Evolutionary conservation across 768 basidiomycete genomes (phyloP), one percentile per base, ranked within the genome.

Genomic region (Tubosaeta brunneosetosa): DNA sequence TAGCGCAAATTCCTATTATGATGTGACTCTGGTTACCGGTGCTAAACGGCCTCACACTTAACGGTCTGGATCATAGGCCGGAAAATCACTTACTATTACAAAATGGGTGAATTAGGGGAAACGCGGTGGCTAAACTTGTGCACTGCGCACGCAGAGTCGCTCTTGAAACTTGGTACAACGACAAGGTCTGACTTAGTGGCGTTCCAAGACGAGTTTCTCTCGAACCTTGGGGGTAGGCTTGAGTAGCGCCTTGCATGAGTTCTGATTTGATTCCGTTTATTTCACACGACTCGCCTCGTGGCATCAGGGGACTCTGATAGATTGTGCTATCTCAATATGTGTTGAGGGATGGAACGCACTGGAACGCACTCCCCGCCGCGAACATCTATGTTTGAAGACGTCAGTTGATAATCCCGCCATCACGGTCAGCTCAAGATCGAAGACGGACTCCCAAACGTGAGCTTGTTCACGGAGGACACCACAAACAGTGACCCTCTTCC

Each of bases 131-230:
- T 6, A 16, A 38, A 16, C 32, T 44, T n/a, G n/a, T n/a, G n/a
- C 8, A 29, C 22, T 29, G 14, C 32, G 17, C 16, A 38, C 17
- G 38, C 11, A 4, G 16, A 41, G 37, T 55, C 52, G 33, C 38
- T 17, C 17, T 25, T 36, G 43, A 37, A 56, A 52, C 44, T 61
- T 43, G 40, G 27, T 31, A 41, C 27, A 38, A 61, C 25, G 59
- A 50, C 58, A 57, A 36, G 16, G 10, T 38, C 13, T 16, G 46
- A 47, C 49, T 26, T 49, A 44, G 50, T 47, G 58, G 58, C 58
- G 47, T 25, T 56, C 17, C 10, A 36, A 36, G 19, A 29, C 33
- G 9, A 33, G 19, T 46, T 43, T 37, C n/a, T 36, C 34, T 26
- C 25, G 16, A 42, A 14, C 42, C n/a, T 37, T 31, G 22, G 3